Base-by-base conservation (phyloP, 139 green algal genomes). In the Chlamydomonas eustigma region DNA sequence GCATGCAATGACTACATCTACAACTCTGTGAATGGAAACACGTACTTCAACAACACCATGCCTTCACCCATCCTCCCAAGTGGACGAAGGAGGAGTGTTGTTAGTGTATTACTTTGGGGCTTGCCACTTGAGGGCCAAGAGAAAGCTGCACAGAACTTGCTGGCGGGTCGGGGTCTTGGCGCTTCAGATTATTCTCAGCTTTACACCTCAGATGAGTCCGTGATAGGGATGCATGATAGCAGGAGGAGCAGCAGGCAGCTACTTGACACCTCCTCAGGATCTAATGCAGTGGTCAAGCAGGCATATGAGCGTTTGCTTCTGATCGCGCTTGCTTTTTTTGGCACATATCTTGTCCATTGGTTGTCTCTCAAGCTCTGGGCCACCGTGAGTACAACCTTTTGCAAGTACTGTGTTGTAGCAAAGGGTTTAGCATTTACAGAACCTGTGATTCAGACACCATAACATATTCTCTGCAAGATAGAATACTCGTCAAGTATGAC, bases 231-330 rank as follows among this genome's bases (percentile, higher is more conserved):
- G n/a, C n/a, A n/a, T n/a, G n/a, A n/a, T n/a, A n/a, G n/a, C n/a
- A n/a, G n/a, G n/a, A n/a, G n/a, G n/a, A 6, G 28, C 18, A 18
- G 58, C 58, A 34, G 58, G 28, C 6, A 35, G 58, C 25, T 35
- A 5, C 58, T 63, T 24, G 25, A 37, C 58, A 70, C 25, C 58
- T 8, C 24, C 58, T 35, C 58, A 28, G 24, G 25, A 28, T 8
- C 58, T 24, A 35, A 51, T 4, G 32, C 30, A 4, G 35, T 74
- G 33, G 33, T 50, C 12, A 6, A 33, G 33, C 66, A 74, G 35
- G 66, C 66, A 12, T 74, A 74, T 24, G 66, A 74, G 66, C 66
- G 66, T 22, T 35, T 74, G 66, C 8, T 74, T 6, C 18, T 74
- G 12, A 25, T 74, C 8, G 12, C 50, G 33, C n/a, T 74, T 6